Evolutionary conservation across 768 basidiomycete genomes (phyloP).

Genomic region (Lentinula lateritia): DNA sequence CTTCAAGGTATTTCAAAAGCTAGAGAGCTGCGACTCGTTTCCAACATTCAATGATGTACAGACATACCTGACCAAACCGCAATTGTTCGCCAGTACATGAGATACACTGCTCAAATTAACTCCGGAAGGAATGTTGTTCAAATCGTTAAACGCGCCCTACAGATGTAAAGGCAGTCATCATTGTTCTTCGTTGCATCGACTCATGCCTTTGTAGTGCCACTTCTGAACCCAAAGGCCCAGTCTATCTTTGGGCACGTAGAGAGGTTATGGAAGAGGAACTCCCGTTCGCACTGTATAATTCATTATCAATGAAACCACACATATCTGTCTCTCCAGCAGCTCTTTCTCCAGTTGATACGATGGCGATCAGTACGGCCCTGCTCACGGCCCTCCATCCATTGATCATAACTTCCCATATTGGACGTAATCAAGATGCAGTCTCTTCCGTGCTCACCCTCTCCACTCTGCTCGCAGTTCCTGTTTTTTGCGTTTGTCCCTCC

Average conservation of each 20-base stretch:
- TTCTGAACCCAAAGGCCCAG: constrained; percentile 69
- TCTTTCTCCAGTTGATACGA: constrained; percentile 33
- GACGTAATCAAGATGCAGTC: constrained; percentile 46
- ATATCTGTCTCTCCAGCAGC: constrained; percentile 45
- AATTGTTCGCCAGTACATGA: constrained; percentile 75
- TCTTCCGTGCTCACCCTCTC: constrained; percentile 42
- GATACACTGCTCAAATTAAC: constrained; percentile 53
- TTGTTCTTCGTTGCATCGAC: background rate
- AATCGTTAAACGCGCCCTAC: constrained; percentile 51
- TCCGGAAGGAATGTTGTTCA: constrained; percentile 48
- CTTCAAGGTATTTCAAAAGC: constrained; percentile 43
- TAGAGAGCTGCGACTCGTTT: background rate
- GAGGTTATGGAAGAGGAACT: constrained; percentile 67
- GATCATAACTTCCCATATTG: constrained; percentile 60
- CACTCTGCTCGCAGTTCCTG: constrained; percentile 45
- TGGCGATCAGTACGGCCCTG: constrained; percentile 42
- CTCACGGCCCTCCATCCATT: constrained; percentile 47
- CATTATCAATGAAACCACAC: constrained; percentile 34
- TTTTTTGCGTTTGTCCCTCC: constrained; percentile 46
- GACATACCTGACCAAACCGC: constrained; percentile 67
- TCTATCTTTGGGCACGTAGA: constrained; percentile 70
- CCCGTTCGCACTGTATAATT: constrained; percentile 27
- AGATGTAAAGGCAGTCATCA: constrained; percentile 41
- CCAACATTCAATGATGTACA: constrained; percentile 17
- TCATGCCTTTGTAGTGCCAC: constrained; percentile 38